Evolutionary conservation across 805 yeast genomes (phyloP), one percentile per base, ranked within the genome.

Genomic region (Sugiyamaella smithiae): DNA sequence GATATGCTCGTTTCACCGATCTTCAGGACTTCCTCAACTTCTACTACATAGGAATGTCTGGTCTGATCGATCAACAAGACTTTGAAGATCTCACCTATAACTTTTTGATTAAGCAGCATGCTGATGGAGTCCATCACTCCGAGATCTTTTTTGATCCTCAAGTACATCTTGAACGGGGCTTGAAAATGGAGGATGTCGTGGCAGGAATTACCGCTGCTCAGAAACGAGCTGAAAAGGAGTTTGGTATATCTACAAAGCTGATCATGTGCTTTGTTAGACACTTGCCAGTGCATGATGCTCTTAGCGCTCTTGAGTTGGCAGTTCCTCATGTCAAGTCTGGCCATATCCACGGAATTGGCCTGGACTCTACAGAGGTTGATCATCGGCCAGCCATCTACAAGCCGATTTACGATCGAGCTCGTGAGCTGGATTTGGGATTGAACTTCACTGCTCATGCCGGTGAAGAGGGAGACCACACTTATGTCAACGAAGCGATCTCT

Each of bases 61-160:
- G 84, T n/a, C 70, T 87, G 59, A 71, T 80, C 48, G 67, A 72
- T 7, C 88, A 84, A 59, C 70, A 79, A 43, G 96, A 87, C 68
- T 87, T 86, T 66, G 82, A 75, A 56, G 86, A 85, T 57, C 71
- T 87, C 56, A 88, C 91, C n/a, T 80, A 80, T 45, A 54, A 52
- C 28, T 61, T 60, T 47, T 52, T 60, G 37, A 47, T 45, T 7
- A 31, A 43, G 33, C 62, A 63, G 11, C 48, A 59, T 14, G 32
- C 19, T 9, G 63, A 61, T 49, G 64, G 64, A 7, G 55, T 59
- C 14, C 64, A 63, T 48, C 95, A 86, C 63, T 77, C 88, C 2
- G 95, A 86, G 67, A 81, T 81, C 1, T 86, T 86, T 64, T 86
- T 84, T 57, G 95, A 86, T 62, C 95, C 95, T 16, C 95, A 86